Base-by-base conservation (phyloP, 2,329 filamentous ascomycete genomes). In the Colletotrichum sp. region DNA sequence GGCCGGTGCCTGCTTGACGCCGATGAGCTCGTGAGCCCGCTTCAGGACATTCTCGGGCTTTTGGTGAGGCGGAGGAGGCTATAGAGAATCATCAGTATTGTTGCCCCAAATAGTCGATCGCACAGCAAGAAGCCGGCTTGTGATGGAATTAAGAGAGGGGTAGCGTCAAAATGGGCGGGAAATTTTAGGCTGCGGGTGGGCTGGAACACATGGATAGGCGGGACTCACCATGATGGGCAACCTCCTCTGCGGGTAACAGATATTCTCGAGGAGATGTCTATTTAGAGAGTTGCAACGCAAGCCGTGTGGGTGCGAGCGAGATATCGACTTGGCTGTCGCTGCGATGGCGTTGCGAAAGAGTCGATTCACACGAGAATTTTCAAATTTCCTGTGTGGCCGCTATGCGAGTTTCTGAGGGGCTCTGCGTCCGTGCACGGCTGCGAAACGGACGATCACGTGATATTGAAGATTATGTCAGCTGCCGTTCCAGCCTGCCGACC, bases 41-140 rank as follows among this genome's bases (percentile, higher is more conserved):
- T 98, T 98, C 86, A 99, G 93, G 85, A 98, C 96, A 93, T 99
- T 99, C 90, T 99, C 97, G 84, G 97, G 97, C 88, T 98, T 98
- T 86, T 97, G 96, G 87, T 99, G 96, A 81, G 96, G 95, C 89
- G 96, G 96, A 86, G 97, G 97, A 90, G 97, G 95, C 97, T 96
- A 78, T 81, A 71, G 59, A 36, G 36, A 16, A 68, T 49, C n/a
- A 71, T 77, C 63, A 75, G 74, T 69, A 60, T 24, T 84, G 66
- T 67, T 32, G 44, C 64, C 60, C 34, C 32, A 79, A 79, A 44
- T 80, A 77, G 74, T 28, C 52, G 44, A 57, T 36, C 13, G 70
- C 59, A 26, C 70, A 44, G 39, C 60, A 26, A 68, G 32, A 72
- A 71, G 73, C 71, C 64, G 69, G 66, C 67, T 66, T 68, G 66